Evolutionary conservation across 2,329 filamentous ascomycete genomes (phyloP), one percentile per base, ranked within the genome.

Genomic region (Nothomitra cinnamomea): DNA sequence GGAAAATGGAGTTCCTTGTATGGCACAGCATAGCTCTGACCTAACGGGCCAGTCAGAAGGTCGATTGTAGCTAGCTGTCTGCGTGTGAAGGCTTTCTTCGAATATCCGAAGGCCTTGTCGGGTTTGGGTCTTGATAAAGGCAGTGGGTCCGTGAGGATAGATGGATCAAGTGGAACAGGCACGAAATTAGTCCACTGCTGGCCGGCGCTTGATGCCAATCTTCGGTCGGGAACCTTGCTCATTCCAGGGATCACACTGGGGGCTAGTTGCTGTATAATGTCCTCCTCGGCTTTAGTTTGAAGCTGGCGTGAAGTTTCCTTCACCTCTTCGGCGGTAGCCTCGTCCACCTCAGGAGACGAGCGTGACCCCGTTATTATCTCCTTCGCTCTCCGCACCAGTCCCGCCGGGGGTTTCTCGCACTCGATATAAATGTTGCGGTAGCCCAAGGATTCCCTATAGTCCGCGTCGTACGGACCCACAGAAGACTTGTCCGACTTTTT

Each of bases 91-190:
- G 57, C 56, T 5, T 17, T n/a, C 24, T 53, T 21, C 15, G 57
- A 58, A 19, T 59, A 59, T 36, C 57, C 57, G 41, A 58, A 59
- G 28, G 51, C 52, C 1, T 53, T 15, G 35, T 56, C 57, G 10
- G 56, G 56, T 3, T 25, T 47, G 3, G 43, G 43, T n/a, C n/a
- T 47, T 25, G 43, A 47, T 25, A 47, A 25, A 25, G 21, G 19
- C 15, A 25, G 8, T 25, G 8, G 21, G 15, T 47, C 25, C 43
- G 21, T 47, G 43, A 25, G 2, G 13, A 47, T 21, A 25, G 43
- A 47, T 25, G 21, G 21, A 13, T 47, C 21, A 21, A 47, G 43
- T 13, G 21, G 43, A 47, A 47, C 21, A 25, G 43, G 43, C 7
- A 47, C 43, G 24, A 3, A 22, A 47, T 21, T 21, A 25, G 3